Evolutionary conservation across 2,329 filamentous ascomycete genomes (phyloP).

Genomic region (Aspergillus nomiae): DNA sequence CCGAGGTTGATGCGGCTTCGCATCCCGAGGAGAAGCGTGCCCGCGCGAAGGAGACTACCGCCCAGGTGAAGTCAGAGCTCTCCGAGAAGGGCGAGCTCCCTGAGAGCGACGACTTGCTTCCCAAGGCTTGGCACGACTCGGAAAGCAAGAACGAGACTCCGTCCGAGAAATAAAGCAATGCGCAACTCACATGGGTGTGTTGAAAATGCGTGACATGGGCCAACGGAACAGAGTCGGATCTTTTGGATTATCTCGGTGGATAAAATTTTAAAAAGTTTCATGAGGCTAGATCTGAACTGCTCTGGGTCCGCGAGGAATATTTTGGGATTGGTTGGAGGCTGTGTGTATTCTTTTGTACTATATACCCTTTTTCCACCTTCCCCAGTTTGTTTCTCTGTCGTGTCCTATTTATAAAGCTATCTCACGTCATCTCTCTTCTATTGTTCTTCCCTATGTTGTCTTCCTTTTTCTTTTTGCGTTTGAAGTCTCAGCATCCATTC

Average conservation of each 20-base stretch:
- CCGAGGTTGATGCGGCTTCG: constrained; percentile 28
- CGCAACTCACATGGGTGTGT: neutral
- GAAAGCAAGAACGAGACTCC: constrained; percentile 25
- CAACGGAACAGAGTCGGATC: constrained; percentile 1
- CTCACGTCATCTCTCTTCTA: constrained; percentile 15
- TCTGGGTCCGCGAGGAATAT: neutral
- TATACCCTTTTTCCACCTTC: constrained; percentile 3
- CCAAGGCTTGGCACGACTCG: constrained; percentile 54
- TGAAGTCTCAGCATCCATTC: constrained; percentile 13
- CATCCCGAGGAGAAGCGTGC: constrained; percentile 28
- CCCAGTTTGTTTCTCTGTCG: neutral
- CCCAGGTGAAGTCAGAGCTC: constrained; percentile 26
- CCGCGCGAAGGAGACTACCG: constrained; percentile 24
- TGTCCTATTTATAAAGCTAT: constrained; percentile 12
- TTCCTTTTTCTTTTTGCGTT: constrained; percentile 8
- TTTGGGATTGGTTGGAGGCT: neutral
- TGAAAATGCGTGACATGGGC: neutral
- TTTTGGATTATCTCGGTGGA: neutral
- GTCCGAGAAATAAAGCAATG: constrained; percentile 22
- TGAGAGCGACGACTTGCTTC: constrained; percentile 50
- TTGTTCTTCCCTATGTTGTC: neutral
- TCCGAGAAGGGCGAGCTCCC: constrained; percentile 25
- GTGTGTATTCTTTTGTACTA: neutral
- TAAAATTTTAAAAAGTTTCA: neutral
- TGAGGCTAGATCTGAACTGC: neutral